phyloP scores from a whole-genome alignment of 2,329 filamentous ascomycete genomes.

The Stagonosporopsis cucurbitacearum region DNA sequence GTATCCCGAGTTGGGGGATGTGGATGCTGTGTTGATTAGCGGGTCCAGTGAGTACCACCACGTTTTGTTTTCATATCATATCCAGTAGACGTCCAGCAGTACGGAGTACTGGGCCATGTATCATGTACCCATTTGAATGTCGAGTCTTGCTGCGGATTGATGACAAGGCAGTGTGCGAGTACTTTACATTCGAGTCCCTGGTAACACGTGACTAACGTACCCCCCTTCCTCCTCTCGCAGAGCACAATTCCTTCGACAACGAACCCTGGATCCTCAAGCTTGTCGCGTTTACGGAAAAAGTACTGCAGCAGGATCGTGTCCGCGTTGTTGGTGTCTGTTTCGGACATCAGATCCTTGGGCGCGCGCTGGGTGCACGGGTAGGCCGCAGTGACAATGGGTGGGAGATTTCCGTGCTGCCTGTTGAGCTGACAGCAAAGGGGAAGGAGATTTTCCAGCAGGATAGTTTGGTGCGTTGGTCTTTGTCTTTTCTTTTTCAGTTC shows the following conservation, averaged over 20 bases:
- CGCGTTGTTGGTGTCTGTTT: slow-evolving; percentile 84
- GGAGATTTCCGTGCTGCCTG: slow-evolving; percentile 78
- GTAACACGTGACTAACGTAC: neutral
- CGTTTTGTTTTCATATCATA: neutral
- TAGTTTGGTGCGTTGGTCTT: slow-evolving; percentile 55
- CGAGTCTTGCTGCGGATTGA: no score
- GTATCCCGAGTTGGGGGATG: slow-evolving; percentile 74
- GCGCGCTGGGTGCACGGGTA: slow-evolving; percentile 73
- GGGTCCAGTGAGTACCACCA: slow-evolving; percentile 64
- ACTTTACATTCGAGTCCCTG: no score
- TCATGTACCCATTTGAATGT: no score
- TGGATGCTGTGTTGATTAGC: slow-evolving; percentile 84
- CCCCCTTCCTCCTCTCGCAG: slow-evolving; percentile 46
- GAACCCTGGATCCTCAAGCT: slow-evolving; percentile 78
- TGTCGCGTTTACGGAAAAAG: slow-evolving; percentile 69
- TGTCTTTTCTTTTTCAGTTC: neutral
- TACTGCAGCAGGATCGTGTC: slow-evolving; percentile 68
- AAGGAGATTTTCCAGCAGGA: slow-evolving; percentile 74
- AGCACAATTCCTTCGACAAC: slow-evolving; percentile 75
- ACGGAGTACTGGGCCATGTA: no score
- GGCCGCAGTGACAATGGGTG: slow-evolving; percentile 72
- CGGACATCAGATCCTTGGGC: slow-evolving; percentile 82
- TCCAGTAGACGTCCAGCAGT: no score
- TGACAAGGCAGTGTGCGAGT: no score
- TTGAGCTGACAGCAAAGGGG: slow-evolving; percentile 72